These are phyloP conservation scores for Fraxinus baroniana DNA, from an alignment of 305 asterid species.

Conservation along the genomic window DNA sequence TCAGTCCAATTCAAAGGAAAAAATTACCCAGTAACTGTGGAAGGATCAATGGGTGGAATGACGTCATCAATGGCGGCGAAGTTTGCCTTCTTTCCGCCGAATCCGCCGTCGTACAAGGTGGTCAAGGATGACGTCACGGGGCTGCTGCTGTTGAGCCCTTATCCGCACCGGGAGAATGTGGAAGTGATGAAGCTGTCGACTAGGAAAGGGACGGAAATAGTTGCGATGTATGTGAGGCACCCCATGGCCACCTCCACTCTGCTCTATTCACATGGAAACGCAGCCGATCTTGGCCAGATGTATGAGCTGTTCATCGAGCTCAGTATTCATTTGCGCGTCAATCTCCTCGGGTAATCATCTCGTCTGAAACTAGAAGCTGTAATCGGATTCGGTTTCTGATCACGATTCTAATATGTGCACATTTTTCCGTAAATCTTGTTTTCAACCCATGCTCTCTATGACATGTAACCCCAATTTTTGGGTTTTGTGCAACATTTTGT, in stretches of 20 bases:
- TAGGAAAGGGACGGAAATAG: conserved; percentile 78
- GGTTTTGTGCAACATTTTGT: neutral
- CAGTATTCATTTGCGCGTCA: conserved; percentile 83
- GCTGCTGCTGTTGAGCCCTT: conserved; percentile 65
- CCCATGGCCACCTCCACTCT: conserved; percentile 86
- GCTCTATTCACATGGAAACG: conserved; percentile 93
- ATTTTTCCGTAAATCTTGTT: neutral
- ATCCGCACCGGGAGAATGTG: conserved; percentile 92
- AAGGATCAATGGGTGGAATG: conserved; percentile 74
- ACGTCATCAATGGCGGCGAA: conserved; percentile 99
- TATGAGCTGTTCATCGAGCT: conserved; percentile 89
- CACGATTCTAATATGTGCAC: neutral
- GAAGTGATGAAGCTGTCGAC: conserved; percentile 78
- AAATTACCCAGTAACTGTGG: neutral
- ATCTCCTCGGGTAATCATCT: conserved; percentile 73
- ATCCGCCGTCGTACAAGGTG: conserved; percentile 87
- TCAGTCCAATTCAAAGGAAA: neutral
- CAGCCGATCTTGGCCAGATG: conserved; percentile 98
- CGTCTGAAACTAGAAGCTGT: neutral
- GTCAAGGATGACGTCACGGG: conserved; percentile 73
- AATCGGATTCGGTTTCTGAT: neutral
- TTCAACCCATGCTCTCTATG: neutral
- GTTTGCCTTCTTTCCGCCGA: conserved; percentile 92
- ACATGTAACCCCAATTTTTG: neutral
- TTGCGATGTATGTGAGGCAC: conserved; percentile 76